Conservation (phyloP, 129 eudicot genomes). For the Helichrysum umbraculigerum region DNA sequence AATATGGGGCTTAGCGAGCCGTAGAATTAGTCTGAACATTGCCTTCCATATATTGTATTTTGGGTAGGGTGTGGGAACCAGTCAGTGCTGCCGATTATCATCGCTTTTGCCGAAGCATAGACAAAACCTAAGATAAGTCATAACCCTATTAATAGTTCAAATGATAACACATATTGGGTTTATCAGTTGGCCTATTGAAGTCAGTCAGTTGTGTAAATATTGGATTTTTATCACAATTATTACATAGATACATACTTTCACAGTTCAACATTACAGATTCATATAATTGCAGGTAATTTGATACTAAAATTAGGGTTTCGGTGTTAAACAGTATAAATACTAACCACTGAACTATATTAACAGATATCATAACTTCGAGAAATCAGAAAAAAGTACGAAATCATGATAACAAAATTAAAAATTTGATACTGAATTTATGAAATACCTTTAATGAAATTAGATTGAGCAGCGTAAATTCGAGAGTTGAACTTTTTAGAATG, state of each 20-base stretch:
- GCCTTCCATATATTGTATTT: too few species aligned
- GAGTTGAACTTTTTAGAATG: constrained; percentile 32
- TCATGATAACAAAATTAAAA: neutral
- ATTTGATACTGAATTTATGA: neutral
- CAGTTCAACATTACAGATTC: neutral
- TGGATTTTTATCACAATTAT: too few species aligned
- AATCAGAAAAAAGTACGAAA: neutral
- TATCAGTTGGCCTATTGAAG: neutral
- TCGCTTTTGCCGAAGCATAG: neutral
- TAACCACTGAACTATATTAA: neutral
- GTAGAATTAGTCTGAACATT: too few species aligned
- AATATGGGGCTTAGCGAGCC: too few species aligned
- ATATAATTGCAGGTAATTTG: neutral
- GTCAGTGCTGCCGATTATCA: too few species aligned
- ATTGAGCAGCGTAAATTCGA: constrained; percentile 54
- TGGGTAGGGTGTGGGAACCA: too few species aligned
- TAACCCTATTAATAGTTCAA: neutral
- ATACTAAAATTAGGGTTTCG: too few species aligned
- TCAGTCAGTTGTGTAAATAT: too few species aligned
- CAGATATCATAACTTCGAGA: neutral
- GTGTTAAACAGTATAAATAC: too few species aligned
- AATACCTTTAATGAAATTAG: constrained; percentile 64
- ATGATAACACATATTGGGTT: neutral
- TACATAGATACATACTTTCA: too few species aligned
- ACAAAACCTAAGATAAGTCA: constrained; percentile 7